phyloP scores from a whole-genome alignment of 116 monocot species.

The Papilionanthe hybrid region DNA sequence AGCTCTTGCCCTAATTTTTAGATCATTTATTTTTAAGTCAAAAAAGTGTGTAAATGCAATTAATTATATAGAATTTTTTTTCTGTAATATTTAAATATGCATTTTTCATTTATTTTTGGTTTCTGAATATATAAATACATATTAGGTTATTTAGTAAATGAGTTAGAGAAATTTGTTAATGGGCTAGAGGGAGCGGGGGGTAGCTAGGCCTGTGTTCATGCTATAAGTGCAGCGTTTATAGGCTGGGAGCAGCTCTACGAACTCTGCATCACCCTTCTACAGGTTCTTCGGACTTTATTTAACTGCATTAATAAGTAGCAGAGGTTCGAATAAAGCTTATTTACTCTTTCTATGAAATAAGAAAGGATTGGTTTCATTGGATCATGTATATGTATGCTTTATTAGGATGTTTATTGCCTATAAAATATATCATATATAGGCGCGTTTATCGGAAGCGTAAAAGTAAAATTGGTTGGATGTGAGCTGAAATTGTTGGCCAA shows the following conservation, averaged over 20 bases:
- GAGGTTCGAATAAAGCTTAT: too few relatives aligned
- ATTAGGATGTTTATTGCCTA: too few relatives aligned
- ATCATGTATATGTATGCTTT: neutral
- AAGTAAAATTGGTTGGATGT: neutral
- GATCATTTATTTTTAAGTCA: too few relatives aligned
- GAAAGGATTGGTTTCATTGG: neutral
- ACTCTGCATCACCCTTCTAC: neutral
- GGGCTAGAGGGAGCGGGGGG: neutral
- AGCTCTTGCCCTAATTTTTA: too few relatives aligned
- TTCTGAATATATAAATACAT: neutral
- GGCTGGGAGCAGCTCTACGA: neutral
- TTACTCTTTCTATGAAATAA: too few relatives aligned
- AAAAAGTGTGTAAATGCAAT: too few relatives aligned
- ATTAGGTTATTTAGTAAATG: neutral
- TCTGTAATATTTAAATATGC: too few relatives aligned
- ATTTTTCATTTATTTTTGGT: neutral
- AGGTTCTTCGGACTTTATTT: neutral
- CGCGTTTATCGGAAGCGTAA: neutral
- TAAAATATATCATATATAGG: neutral
- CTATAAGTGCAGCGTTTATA: neutral
- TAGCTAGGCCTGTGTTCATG: slow-evolving; percentile 1
- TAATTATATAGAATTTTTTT: too few relatives aligned
- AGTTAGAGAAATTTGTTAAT: neutral
- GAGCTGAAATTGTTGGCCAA: too few relatives aligned
- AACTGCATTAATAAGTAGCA: slow-evolving; percentile 2